These are phyloP conservation scores for Nannochloropsis granulata DNA, from an alignment of 108 stramenopile genomes.

Conservation along the genomic window DNA sequence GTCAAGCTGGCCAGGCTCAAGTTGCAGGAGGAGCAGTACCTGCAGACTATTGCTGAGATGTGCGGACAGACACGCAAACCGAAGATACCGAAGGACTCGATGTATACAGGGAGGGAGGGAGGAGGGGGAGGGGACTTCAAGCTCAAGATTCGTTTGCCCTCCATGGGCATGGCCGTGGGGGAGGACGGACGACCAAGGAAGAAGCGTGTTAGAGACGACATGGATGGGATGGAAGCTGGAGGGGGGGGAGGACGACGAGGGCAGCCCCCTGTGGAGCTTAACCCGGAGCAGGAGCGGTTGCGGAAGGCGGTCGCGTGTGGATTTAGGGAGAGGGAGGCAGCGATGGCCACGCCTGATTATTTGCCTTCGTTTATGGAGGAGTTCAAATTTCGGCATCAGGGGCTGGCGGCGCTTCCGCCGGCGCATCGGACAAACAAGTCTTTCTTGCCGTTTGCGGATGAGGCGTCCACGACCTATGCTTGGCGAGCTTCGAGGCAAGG, in stretches of 20 bases:
- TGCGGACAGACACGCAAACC: neutral
- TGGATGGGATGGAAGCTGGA: neutral
- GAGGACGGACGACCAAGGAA: neutral
- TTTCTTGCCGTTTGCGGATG: neutral
- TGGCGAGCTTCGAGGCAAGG: neutral
- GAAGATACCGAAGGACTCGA: neutral
- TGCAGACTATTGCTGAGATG: neutral
- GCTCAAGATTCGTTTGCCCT: neutral
- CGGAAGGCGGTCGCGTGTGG: neutral
- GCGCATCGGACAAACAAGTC: neutral
- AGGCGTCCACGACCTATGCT: neutral
- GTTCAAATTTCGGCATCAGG: neutral
- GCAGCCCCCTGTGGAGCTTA: neutral
- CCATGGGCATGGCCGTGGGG: neutral
- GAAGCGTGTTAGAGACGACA: neutral
- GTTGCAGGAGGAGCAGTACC: neutral
- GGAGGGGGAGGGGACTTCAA: neutral
- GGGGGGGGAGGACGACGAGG: neutral
- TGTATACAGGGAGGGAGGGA: neutral
- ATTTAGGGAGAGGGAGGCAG: neutral
- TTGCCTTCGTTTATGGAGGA: slow-evolving; percentile 20
- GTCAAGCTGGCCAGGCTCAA: neutral
- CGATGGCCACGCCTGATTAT: neutral
- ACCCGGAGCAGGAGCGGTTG: neutral
- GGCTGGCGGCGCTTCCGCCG: neutral